phyloP scores from a whole-genome alignment of 768 basidiomycete genomes.

The Tulasnella sp. region DNA sequence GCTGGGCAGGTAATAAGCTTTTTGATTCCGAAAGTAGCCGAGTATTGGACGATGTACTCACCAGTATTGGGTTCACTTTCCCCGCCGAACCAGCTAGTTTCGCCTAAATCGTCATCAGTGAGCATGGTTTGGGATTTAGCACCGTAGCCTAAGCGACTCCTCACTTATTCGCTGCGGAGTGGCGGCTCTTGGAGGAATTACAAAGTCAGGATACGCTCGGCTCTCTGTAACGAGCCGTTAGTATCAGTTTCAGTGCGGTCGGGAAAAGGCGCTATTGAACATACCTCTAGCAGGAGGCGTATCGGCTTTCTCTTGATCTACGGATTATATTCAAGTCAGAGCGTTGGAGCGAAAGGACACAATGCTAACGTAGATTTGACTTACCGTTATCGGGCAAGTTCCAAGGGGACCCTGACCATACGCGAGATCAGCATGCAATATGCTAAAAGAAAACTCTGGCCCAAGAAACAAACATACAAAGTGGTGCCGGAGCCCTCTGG shows the following conservation, averaged over 20 bases:
- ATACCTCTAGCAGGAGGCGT: not conserved
- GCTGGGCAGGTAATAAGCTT: not conserved
- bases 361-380: not conserved
- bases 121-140: not conserved
- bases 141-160: not conserved
- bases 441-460: not conserved
- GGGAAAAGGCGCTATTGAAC: not conserved
- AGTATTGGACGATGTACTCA: not conserved
- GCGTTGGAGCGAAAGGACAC: not conserved
- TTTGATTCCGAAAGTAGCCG: not conserved
- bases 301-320: not conserved
- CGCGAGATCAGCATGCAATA: no score
- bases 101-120: not conserved
- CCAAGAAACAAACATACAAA: not conserved
- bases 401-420: no score
- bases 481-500: not conserved
- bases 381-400: not conserved
- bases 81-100: not conserved
- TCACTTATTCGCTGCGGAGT: not conserved
- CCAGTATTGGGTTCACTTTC: not conserved
- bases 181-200: not conserved
- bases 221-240: not conserved
- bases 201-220: not conserved
- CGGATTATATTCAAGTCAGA: not conserved
- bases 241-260: not conserved